A percentile compares a stretch with the other conserved stretches of the same genome.
Conservation (phyloP, 306 rosid species). For the Trifolium dubium region DNA sequence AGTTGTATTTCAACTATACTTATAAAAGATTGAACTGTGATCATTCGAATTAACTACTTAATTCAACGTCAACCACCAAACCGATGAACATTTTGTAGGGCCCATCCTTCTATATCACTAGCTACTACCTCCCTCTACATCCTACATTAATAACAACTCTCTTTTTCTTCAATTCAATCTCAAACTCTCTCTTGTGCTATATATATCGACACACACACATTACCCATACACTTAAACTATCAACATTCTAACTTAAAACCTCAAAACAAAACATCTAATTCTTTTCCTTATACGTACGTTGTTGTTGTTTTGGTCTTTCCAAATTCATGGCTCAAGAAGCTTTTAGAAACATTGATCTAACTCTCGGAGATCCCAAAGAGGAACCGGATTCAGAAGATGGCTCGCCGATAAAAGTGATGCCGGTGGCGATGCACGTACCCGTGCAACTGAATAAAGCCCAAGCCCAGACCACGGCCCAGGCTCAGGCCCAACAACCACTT, state of each 20-base stretch:
- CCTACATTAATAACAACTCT: not conserved
- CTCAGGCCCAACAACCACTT: slow-evolving; percentile 17
- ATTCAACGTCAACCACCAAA: too few relatives aligned
- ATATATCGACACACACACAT: not conserved
- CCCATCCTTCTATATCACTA: slow-evolving; percentile 32
- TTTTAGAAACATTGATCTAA: slow-evolving; percentile 42
- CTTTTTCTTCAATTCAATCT: not conserved
- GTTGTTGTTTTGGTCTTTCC: not conserved
- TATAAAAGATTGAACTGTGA: too few relatives aligned
- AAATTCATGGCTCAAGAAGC: slow-evolving; percentile 30
- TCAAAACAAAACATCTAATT: not conserved
- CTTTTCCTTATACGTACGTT: not conserved
- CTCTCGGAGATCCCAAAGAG: slow-evolving; percentile 47
- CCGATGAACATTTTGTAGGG: too few relatives aligned
- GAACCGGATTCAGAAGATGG: slow-evolving; percentile 51
- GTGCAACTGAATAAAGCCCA: slow-evolving; percentile 34
- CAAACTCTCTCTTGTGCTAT: slow-evolving; percentile 14
- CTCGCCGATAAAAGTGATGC: slow-evolving; percentile 44
- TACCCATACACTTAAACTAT: slow-evolving; percentile 30
- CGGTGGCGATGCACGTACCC: slow-evolving; percentile 44
- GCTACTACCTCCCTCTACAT: slow-evolving; percentile 19
- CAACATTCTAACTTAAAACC: slow-evolving; percentile 18
- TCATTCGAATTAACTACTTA: too few relatives aligned
- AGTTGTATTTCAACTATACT: too few relatives aligned
- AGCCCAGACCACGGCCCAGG: not conserved